These are phyloP conservation scores for Solanum corneliomulleri DNA, from an alignment of 257 asterid genomes.

Conservation along the genomic window DNA sequence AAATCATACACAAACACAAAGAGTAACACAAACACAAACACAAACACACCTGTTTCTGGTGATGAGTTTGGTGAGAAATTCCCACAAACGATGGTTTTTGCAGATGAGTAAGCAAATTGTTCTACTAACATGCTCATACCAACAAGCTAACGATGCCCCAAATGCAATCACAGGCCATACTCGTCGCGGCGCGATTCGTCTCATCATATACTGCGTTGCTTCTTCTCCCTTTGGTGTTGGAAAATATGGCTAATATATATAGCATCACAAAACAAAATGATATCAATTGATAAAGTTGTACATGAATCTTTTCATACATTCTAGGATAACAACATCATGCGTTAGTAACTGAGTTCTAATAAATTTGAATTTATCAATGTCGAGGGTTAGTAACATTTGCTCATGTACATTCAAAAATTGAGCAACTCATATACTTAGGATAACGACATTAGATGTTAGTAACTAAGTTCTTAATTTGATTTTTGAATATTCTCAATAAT, in stretches of 20 bases:
- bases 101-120: conserved; percentile 69
- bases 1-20: conserved; percentile 23
- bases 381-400: too few species aligned
- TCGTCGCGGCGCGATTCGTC: conserved; percentile 77
- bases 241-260: conserved; percentile 82
- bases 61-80: conserved; percentile 62
- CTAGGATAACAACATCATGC: background rate
- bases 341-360: too few species aligned
- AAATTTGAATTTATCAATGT: too few species aligned
- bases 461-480: too few species aligned
- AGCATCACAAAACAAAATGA: background rate
- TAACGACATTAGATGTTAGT: background rate
- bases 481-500: too few species aligned
- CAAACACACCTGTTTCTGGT: conserved; percentile 65
- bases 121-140: conserved; percentile 91
- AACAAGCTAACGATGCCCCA: conserved; percentile 86
- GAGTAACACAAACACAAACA: conserved; percentile 47
- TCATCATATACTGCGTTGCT: conserved; percentile 76
- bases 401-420: too few species aligned
- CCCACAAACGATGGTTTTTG: conserved; percentile 89
- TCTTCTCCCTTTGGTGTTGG: conserved; percentile 73
- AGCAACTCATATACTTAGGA: too few species aligned
- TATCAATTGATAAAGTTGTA: background rate
- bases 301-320: background rate
- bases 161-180: conserved; percentile 77